Conservation (phyloP, 208 protist genomes). For the Strigomonas oncopelti region DNA sequence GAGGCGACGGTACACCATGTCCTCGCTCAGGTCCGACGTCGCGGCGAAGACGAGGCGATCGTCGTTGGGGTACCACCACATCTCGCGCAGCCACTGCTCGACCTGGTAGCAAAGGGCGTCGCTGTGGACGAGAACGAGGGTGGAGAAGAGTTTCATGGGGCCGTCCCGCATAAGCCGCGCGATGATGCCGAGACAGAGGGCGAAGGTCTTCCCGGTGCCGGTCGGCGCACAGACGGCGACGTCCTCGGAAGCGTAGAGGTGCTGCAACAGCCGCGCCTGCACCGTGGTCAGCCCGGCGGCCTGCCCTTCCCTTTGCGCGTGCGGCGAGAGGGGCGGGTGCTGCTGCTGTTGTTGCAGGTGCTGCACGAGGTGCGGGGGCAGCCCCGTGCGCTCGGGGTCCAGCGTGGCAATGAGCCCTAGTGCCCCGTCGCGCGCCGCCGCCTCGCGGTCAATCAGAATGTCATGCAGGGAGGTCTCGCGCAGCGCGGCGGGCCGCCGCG, state of each 20-base stretch:
- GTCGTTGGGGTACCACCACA: constrained; percentile 88
- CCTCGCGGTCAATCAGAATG: constrained; percentile 17
- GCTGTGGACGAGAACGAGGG: constrained; percentile 70
- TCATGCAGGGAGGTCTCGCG: constrained; percentile 29
- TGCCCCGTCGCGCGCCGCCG: constrained; percentile 16
- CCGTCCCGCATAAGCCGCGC: constrained; percentile 83
- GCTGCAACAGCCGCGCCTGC: constrained; percentile 83
- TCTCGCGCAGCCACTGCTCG: constrained; percentile 75
- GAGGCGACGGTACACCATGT: constrained; percentile 74
- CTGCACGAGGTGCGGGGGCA: constrained; percentile 65
- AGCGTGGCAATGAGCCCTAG: constrained; percentile 64
- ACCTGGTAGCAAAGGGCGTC: constrained; percentile 79
- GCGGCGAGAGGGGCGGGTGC: too few species aligned
- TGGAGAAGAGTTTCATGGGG: constrained; percentile 85
- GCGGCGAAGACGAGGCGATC: constrained; percentile 78
- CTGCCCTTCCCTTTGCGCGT: background rate
- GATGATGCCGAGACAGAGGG: constrained; percentile 75
- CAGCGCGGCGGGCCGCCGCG: constrained; percentile 60
- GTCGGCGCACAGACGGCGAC: constrained; percentile 87
- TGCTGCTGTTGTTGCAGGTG: constrained; percentile 18
- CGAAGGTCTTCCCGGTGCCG: constrained; percentile 86
- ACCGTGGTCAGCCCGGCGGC: constrained; percentile 63
- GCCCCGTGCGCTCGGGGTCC: constrained; percentile 75
- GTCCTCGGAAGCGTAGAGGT: constrained; percentile 82
- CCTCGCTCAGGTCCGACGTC: constrained; percentile 46